Evolutionary conservation across 2,329 filamentous ascomycete species (phyloP).

Genomic region (Cadophora gregata): DNA sequence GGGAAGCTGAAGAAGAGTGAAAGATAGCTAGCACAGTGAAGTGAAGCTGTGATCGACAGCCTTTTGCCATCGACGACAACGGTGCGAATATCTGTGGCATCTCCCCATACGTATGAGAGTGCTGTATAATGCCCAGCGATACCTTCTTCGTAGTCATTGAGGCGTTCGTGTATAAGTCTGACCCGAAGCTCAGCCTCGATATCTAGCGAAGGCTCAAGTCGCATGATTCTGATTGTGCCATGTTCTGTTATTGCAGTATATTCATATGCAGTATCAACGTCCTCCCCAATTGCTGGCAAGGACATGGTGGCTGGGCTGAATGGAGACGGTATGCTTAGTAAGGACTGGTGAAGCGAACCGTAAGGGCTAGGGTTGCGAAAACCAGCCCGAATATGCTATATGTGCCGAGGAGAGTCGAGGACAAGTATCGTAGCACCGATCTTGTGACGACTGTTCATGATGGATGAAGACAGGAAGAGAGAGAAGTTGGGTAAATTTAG

Average conservation of each 20-base stretch:
- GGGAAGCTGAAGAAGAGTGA: too few species aligned
- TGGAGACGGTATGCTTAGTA: not conserved
- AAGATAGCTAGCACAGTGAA: slow-evolving; percentile 27
- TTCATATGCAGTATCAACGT: not conserved
- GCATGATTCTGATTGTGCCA: slow-evolving; percentile 16
- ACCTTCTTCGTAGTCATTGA: slow-evolving; percentile 22
- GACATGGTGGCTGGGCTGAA: not conserved
- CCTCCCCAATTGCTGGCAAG: not conserved
- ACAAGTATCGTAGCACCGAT: too few species aligned
- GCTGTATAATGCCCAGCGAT: slow-evolving; percentile 22
- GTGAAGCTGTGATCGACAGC: slow-evolving; percentile 21
- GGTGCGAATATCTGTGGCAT: not conserved
- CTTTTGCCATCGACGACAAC: slow-evolving; percentile 22
- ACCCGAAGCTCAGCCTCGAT: slow-evolving; percentile 21
- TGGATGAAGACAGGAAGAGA: too few species aligned
- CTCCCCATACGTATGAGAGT: slow-evolving; percentile 32
- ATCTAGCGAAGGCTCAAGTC: slow-evolving; percentile 13
- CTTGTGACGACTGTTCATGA: too few species aligned
- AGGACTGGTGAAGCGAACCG: too few species aligned
- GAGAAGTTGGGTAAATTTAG: too few species aligned
- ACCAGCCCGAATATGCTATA: too few species aligned
- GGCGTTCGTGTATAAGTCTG: slow-evolving; percentile 16
- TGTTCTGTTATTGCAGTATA: slow-evolving; percentile 14
- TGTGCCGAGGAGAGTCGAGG: too few species aligned
- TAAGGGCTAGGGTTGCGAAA: too few species aligned